phyloP scores from a whole-genome alignment of 345 rosid genomes.

The Dovyalis caffra region DNA sequence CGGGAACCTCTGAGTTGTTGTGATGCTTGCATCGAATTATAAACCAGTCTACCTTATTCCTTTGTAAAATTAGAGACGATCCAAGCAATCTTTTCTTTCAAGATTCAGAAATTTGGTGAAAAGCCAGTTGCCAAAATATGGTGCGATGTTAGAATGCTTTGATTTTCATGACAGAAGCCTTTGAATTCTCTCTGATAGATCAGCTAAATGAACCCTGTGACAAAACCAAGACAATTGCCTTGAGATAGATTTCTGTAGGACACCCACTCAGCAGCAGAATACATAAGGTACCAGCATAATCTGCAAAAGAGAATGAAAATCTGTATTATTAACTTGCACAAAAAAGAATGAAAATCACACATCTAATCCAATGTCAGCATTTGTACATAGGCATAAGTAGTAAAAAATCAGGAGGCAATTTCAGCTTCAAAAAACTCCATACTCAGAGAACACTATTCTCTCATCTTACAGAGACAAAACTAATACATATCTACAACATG shows the following conservation, averaged over 20 bases:
- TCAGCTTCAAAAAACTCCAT: background rate
- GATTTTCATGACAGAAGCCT: background rate
- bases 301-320: conserved; percentile 16
- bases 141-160: background rate
- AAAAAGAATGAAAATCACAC: background rate
- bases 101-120: background rate
- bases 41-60: background rate
- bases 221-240: background rate
- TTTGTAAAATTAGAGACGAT: background rate
- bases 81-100: background rate
- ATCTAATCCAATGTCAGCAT: background rate
- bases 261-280: background rate
- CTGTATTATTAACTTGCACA: background rate
- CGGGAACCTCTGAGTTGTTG: conserved; percentile 26
- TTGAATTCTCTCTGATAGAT: background rate
- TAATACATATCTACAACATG: no score
- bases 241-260: background rate
- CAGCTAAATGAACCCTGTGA: background rate
- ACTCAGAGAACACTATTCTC: background rate
- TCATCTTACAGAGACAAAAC: background rate
- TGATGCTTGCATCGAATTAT: conserved; percentile 39
- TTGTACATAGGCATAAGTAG: background rate
- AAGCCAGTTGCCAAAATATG: background rate
- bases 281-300: background rate
- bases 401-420: no score